Conservation (phyloP, 805 yeast species). For the Peterozyma xylosa region DNA sequence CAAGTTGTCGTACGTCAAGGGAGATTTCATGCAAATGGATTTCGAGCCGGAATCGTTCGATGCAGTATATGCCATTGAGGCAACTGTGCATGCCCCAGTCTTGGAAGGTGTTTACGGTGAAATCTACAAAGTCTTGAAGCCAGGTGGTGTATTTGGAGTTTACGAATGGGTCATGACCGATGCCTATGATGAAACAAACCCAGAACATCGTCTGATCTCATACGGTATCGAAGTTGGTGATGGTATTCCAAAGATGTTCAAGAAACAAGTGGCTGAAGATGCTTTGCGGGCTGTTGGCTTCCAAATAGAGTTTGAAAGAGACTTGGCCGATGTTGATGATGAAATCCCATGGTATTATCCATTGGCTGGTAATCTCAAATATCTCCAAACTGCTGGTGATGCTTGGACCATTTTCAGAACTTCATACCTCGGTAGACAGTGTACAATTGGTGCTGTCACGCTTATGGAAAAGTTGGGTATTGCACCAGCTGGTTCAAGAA, state of each 20-base stretch:
- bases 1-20: slow-evolving; percentile 82
- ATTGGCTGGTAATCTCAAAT: slow-evolving; percentile 87
- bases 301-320: slow-evolving; percentile 65
- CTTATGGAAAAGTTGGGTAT: slow-evolving; percentile 77
- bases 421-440: slow-evolving; percentile 73
- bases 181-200: slow-evolving; percentile 75
- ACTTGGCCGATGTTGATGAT: slow-evolving; percentile 77
- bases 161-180: slow-evolving; percentile 99
- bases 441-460: slow-evolving; percentile 77
- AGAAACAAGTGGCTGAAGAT: slow-evolving; percentile 73
- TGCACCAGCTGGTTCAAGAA: slow-evolving; percentile 88
- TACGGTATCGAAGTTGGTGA: slow-evolving; percentile 98
- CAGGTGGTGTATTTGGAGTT: slow-evolving; percentile 96
- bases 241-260: slow-evolving; percentile 97
- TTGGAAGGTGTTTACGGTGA: slow-evolving; percentile 94
- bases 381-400: slow-evolving; percentile 74
- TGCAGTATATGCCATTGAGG: slow-evolving; percentile 97
- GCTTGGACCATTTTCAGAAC: slow-evolving; percentile 83
- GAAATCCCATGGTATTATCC: slow-evolving; percentile 98
- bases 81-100: slow-evolving; percentile 96
- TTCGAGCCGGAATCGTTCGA: slow-evolving; percentile 86
- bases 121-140: slow-evolving; percentile 91
- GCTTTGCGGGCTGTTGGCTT: slow-evolving; percentile 88
- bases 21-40: slow-evolving; percentile 99
- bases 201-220: slow-evolving; percentile 88